Conservation (phyloP, 2,329 filamentous ascomycete genomes). For the Talaromyces marneffei region DNA sequence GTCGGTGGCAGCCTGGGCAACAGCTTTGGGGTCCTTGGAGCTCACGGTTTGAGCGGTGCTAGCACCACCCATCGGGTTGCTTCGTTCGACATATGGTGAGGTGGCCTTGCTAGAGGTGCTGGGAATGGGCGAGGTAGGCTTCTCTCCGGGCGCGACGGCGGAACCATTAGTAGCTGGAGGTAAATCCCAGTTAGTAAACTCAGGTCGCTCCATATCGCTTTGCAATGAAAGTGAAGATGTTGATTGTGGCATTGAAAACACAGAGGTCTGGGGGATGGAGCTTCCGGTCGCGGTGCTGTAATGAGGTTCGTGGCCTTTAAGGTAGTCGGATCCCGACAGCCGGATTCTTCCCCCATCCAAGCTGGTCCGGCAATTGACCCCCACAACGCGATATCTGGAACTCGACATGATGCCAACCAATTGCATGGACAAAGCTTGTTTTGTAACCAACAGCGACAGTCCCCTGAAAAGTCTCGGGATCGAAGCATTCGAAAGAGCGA, state of each 20-base stretch:
- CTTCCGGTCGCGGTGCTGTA: not conserved
- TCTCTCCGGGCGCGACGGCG: constrained; percentile 11
- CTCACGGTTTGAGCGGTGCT: constrained; percentile 54
- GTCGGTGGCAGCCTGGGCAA: constrained; percentile 54
- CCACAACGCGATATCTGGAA: constrained; percentile 14
- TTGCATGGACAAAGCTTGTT: constrained; percentile 7
- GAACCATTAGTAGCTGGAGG: constrained; percentile 24
- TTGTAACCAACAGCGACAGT: not conserved
- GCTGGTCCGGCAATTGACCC: constrained; percentile 12
- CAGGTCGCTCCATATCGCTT: constrained; percentile 14
- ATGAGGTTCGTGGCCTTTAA: not conserved
- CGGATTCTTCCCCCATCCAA: constrained; percentile 7
- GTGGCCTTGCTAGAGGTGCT: constrained; percentile 45
- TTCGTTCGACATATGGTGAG: constrained; percentile 53
- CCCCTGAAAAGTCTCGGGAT: not conserved
- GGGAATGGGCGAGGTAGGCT: constrained; percentile 24
- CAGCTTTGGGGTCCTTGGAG: constrained; percentile 59
- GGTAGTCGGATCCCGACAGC: not conserved
- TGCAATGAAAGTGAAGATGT: constrained; percentile 13
- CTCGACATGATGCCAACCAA: constrained; percentile 9
- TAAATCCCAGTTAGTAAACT: constrained; percentile 25
- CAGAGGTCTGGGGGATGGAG: constrained; percentile 5
- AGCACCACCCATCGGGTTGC: constrained; percentile 52
- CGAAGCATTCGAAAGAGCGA: not conserved
- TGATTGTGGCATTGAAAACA: constrained; percentile 7